These are phyloP conservation scores for Remersonia thermophila DNA, from an alignment of 2,329 filamentous ascomycete genomes.

Conservation along the genomic window DNA sequence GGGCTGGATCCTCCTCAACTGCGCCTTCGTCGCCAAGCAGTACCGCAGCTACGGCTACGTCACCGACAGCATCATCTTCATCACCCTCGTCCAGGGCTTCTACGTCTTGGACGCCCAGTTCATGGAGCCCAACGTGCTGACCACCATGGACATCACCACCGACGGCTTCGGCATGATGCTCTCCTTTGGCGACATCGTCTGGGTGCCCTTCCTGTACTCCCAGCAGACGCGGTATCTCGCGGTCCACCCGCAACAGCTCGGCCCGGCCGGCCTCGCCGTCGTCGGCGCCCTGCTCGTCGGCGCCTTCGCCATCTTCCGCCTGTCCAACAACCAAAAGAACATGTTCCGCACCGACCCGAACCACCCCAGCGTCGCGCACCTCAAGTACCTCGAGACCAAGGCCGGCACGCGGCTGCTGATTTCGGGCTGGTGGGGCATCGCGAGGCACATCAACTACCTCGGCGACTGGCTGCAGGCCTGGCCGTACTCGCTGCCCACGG, in stretches of 20 bases:
- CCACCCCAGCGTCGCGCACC: slow-evolving; percentile 65
- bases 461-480: slow-evolving; percentile 92
- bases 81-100: slow-evolving; percentile 63
- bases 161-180: slow-evolving; percentile 96
- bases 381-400: slow-evolving; percentile 77
- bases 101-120: slow-evolving; percentile 78
- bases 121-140: slow-evolving; percentile 81
- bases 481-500: slow-evolving; percentile 80
- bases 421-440: slow-evolving; percentile 85
- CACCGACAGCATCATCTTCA: slow-evolving; percentile 74
- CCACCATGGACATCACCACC: slow-evolving; percentile 85
- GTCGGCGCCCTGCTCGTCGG: slow-evolving; percentile 55
- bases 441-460: slow-evolving; percentile 90
- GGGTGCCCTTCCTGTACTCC: slow-evolving; percentile 85
- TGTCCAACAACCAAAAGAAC: slow-evolving; percentile 93
- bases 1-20: slow-evolving; percentile 77
- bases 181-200: slow-evolving; percentile 80
- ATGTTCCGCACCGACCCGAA: slow-evolving; percentile 77
- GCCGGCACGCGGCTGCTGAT: slow-evolving; percentile 69
- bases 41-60: slow-evolving; percentile 74
- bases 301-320: slow-evolving; percentile 87
- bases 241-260: slow-evolving; percentile 69
- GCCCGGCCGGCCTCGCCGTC: slow-evolving; percentile 48
- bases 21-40: slow-evolving; percentile 75
- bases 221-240: slow-evolving; percentile 76